A percentile compares a stretch with the other conserved stretches of the same genome.
Evolutionary conservation across 176 grass and related monocot genomes (phyloP).

Genomic region (Cenchrus americanus): DNA sequence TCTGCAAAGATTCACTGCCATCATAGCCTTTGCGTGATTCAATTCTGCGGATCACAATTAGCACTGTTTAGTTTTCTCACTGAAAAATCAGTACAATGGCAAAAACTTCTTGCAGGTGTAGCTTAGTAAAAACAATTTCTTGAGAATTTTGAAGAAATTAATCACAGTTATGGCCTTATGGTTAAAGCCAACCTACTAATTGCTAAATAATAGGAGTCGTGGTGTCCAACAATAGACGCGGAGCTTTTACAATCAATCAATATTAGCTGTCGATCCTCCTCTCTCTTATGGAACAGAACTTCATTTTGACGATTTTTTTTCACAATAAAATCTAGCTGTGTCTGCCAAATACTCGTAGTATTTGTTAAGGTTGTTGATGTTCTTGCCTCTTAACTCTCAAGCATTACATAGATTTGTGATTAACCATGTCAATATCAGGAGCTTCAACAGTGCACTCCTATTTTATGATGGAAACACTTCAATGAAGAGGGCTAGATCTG

Average conservation of each 20-base stretch:
- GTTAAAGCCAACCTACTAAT: neutral
- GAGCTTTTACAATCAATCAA: neutral
- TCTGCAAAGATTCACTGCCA: constrained; percentile 30
- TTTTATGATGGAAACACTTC: neutral
- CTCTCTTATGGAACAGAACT: neutral
- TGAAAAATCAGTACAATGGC: neutral
- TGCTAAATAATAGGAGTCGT: neutral
- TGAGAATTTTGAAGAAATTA: neutral
- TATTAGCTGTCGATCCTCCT: neutral
- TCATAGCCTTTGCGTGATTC: neutral
- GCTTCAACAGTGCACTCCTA: neutral
- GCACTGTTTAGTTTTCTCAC: neutral
- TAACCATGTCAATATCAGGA: no score
- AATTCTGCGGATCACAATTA: neutral
- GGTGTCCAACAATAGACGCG: neutral
- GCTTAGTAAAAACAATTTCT: neutral
- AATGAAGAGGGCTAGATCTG: neutral
- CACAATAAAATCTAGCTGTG: neutral
- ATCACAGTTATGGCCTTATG: neutral
- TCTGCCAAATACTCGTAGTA: neutral
- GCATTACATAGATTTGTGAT: neutral
- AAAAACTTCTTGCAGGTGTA: neutral
- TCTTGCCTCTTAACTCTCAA: neutral
- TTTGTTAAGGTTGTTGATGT: neutral
- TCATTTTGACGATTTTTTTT: neutral